Evolutionary conservation across 345 rosid species (phyloP).

Genomic region (Linum trigynum): DNA sequence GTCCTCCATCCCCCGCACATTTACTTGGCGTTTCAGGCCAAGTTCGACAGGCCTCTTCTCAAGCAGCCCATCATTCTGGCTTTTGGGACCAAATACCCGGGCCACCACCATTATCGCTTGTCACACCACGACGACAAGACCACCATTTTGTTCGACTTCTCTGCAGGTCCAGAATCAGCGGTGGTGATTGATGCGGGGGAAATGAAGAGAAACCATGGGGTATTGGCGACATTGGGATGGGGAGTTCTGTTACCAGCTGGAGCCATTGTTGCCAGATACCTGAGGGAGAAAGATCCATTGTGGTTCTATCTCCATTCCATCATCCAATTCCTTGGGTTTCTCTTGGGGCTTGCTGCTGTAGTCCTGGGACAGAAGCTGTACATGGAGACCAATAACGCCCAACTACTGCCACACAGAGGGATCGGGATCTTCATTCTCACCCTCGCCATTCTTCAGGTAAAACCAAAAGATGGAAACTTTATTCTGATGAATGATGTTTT

Average conservation of each 20-base stretch:
- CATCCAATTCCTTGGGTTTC: conserved; percentile 60
- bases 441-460: conserved; percentile 76
- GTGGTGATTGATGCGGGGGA: conserved; percentile 21
- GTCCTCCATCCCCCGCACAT: conserved; percentile 68
- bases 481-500: too few relatives aligned
- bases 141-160: conserved; percentile 54
- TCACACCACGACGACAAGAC: conserved; percentile 64
- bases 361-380: conserved; percentile 64
- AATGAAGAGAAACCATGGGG: conserved; percentile 64
- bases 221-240: conserved; percentile 65
- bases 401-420: conserved; percentile 61
- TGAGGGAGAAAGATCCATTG: conserved; percentile 73
- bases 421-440: conserved; percentile 68
- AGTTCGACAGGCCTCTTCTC: conserved; percentile 34
- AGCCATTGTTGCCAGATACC: conserved; percentile 67
- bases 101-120: conserved; percentile 29
- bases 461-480: neutral
- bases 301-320: conserved; percentile 75
- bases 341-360: conserved; percentile 49
- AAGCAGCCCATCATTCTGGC: conserved; percentile 65
- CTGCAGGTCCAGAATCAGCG: conserved; percentile 45
- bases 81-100: conserved; percentile 47
- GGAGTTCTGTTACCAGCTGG: conserved; percentile 70
- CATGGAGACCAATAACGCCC: conserved; percentile 28
- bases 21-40: conserved; percentile 71